Percentiles rank a stretch among this genome's conserved stretches.
phyloP scores from a whole-genome alignment of 371 early-diverging fungal species.

The Mortierella sp. region DNA sequence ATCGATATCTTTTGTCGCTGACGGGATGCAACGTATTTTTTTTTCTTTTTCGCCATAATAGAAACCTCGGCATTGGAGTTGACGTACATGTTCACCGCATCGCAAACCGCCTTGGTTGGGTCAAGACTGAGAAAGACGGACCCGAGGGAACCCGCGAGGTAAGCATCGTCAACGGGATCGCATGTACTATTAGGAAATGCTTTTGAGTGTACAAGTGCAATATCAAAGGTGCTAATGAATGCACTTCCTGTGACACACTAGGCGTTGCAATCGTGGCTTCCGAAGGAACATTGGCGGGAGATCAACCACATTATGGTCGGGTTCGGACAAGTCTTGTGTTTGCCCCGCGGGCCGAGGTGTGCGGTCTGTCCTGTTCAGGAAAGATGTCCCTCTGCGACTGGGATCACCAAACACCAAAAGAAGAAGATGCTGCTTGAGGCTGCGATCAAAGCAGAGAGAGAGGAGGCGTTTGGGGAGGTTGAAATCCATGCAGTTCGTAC shows the following conservation, averaged over 20 bases:
- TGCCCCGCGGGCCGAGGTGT: conserved; percentile 87
- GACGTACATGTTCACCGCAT: conserved; percentile 99
- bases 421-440: conserved; percentile 21
- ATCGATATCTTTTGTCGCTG: neutral
- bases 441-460: conserved; percentile 21
- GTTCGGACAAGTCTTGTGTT: conserved; percentile 94
- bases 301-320: conserved; percentile 97
- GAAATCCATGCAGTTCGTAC: conserved; percentile 28
- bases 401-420: conserved; percentile 13
- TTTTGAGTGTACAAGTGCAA: too few relatives aligned
- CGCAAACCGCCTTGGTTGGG: conserved; percentile 92
- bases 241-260: conserved; percentile 24
- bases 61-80: conserved; percentile 96
- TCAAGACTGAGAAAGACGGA: conserved; percentile 72
- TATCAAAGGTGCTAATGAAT: neutral
- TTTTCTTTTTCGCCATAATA: conserved; percentile 23
- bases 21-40: neutral
- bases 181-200: neutral
- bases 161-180: neutral
- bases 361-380: conserved; percentile 84
- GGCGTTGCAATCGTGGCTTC: conserved; percentile 90
- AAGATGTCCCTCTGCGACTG: conserved; percentile 74
- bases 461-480: conserved; percentile 40
- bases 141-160: conserved; percentile 91
- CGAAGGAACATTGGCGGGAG: conserved; percentile 88